Conservation (phyloP, 2,329 filamentous ascomycete species). For the Coniochaeta sp. region DNA sequence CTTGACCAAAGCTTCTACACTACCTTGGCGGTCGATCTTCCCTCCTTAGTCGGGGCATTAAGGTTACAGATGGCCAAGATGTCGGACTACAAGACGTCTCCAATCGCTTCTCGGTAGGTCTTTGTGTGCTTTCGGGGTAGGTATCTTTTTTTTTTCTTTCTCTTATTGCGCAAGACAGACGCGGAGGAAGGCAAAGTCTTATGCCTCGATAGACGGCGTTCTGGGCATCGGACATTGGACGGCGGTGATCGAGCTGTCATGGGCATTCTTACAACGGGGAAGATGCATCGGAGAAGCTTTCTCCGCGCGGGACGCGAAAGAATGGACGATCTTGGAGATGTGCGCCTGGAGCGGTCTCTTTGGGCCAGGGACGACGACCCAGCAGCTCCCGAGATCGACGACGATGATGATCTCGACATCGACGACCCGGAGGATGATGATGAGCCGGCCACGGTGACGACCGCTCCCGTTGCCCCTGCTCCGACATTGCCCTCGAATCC, state of each 20-base stretch:
- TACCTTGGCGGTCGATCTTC: neutral
- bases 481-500: neutral
- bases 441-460: constrained; percentile 8
- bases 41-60: neutral
- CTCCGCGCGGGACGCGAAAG: neutral
- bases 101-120: neutral
- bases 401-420: neutral
- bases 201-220: neutral
- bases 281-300: neutral
- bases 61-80: neutral
- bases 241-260: neutral
- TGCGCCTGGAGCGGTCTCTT: neutral
- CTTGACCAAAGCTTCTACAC: neutral
- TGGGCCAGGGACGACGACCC: neutral
- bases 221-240: neutral
- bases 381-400: neutral
- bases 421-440: neutral
- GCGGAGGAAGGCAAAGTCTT: neutral
- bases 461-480: constrained; percentile 4
- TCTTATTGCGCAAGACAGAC: neutral
- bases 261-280: neutral
- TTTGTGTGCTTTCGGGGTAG: neutral
- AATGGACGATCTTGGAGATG: neutral
- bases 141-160: neutral
- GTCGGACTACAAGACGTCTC: neutral